Evolutionary conservation across 169 alveolate species (phyloP).

Genomic region (Eimeria falciformis): DNA sequence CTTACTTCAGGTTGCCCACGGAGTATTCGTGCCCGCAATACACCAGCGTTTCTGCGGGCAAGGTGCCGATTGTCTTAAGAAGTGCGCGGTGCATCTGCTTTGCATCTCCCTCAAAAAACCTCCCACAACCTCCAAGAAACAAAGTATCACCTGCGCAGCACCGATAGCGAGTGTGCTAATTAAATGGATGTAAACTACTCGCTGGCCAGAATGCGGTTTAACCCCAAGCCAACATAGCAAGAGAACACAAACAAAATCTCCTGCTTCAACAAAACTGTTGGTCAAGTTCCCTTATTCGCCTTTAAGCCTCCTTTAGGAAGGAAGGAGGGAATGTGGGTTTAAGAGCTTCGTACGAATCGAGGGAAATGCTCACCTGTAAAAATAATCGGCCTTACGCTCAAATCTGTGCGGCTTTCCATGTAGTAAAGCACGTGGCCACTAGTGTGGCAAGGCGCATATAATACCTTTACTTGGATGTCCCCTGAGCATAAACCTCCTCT

Average conservation of each 20-base stretch:
- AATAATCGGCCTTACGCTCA: slow-evolving; percentile 71
- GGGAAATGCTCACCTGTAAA: slow-evolving; percentile 62
- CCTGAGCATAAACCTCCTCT: slow-evolving; percentile 67
- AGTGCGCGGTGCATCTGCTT: slow-evolving; percentile 87
- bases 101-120: slow-evolving; percentile 96
- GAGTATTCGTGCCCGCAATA: slow-evolving; percentile 98
- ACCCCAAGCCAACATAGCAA: too few species aligned
- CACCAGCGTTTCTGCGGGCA: slow-evolving; percentile 91
- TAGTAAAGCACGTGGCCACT: slow-evolving; percentile 94
- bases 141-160: slow-evolving; percentile 94
- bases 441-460: slow-evolving; percentile 97
- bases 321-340: too few species aligned
- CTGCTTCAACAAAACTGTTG: too few species aligned
- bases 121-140: slow-evolving; percentile 96
- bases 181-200: too few species aligned
- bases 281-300: too few species aligned
- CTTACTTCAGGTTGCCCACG: slow-evolving; percentile 83
- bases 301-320: too few species aligned
- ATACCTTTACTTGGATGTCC: slow-evolving; percentile 84
- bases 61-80: slow-evolving; percentile 79
- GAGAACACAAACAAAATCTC: too few species aligned
- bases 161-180: too few species aligned
- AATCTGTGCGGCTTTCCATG: slow-evolving; percentile 78
- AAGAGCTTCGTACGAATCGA: too few species aligned
- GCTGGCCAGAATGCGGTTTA: too few species aligned